A percentile compares a stretch with the other conserved stretches of the same genome.
phyloP scores from a whole-genome alignment of 2,329 filamentous ascomycete species.

The Aspergillus aculeatus region DNA sequence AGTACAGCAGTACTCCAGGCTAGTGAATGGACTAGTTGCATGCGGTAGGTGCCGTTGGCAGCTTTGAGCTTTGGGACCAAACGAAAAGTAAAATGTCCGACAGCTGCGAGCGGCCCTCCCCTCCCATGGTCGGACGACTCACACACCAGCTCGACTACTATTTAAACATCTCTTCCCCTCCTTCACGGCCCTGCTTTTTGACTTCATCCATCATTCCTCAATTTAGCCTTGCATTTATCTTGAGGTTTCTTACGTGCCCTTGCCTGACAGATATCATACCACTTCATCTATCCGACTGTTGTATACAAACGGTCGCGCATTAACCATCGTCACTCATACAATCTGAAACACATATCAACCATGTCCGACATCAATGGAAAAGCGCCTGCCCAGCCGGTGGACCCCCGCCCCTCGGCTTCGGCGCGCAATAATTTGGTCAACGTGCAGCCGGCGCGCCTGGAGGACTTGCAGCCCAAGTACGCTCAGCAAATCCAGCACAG shows the following conservation, averaged over 20 bases:
- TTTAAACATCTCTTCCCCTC: neutral
- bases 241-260: neutral
- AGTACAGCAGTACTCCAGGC: too few relatives aligned
- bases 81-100: neutral
- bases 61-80: neutral
- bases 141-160: neutral
- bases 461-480: constrained; percentile 83
- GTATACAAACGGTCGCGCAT: neutral
- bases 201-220: neutral
- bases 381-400: constrained; percentile 24
- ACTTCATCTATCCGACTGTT: neutral
- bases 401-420: constrained; percentile 40
- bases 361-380: constrained; percentile 31
- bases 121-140: neutral
- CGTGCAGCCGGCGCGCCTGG: constrained; percentile 76
- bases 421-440: constrained; percentile 55
- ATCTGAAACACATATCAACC: neutral
- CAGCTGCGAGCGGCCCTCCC: neutral
- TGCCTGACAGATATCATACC: neutral
- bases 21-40: too few relatives aligned
- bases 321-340: too few relatives aligned
- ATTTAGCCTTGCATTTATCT: neutral
- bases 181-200: neutral
- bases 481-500: constrained; percentile 62
- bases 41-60: too few relatives aligned